phyloP scores from a whole-genome alignment of 2,329 filamentous ascomycete genomes.

The Fusarium sp. region DNA sequence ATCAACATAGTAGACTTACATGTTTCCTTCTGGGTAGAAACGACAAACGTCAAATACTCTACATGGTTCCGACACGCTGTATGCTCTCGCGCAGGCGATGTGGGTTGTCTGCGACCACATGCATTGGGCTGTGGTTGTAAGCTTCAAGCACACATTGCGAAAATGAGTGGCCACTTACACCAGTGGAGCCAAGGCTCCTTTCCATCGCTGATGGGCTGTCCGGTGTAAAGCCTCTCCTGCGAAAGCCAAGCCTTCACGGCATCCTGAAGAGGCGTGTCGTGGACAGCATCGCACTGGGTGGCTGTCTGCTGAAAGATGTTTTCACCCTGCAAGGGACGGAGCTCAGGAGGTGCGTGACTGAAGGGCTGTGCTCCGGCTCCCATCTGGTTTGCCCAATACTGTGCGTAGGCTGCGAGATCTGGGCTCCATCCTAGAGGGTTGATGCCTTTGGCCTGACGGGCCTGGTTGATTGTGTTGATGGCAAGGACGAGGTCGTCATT shows the following conservation, averaged over 20 bases:
- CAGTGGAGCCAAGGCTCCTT: conserved; percentile 53
- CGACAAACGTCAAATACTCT: conserved; percentile 52
- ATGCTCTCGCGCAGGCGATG: conserved; percentile 51
- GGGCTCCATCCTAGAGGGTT: conserved; percentile 47
- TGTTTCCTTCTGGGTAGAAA: conserved; percentile 51
- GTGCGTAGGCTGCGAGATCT: conserved; percentile 49
- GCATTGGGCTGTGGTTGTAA: conserved; percentile 49
- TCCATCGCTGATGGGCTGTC: conserved; percentile 48
- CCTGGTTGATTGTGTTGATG: conserved; percentile 49
- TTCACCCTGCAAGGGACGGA: conserved; percentile 52
- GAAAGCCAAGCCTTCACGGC: conserved; percentile 49
- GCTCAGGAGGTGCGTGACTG: conserved; percentile 47
- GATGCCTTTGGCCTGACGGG: conserved; percentile 45
- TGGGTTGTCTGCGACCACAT: conserved; percentile 52
- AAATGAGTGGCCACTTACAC: conserved; percentile 43
- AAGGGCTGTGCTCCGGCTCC: conserved; percentile 47
- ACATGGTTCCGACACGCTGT: conserved; percentile 48
- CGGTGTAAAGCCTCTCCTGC: conserved; percentile 47
- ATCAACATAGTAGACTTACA: conserved; percentile 44
- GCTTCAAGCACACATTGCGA: background rate
- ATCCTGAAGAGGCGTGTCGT: conserved; percentile 47
- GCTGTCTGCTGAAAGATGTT: conserved; percentile 50
- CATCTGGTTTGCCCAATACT: conserved; percentile 52
- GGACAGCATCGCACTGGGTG: conserved; percentile 45
- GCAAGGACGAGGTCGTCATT: conserved; percentile 43